Percentiles rank a stretch among this genome's conserved stretches.
Evolutionary conservation across 176 grass and related monocot genomes (phyloP).

Genomic region (Phoenix roebelenii): DNA sequence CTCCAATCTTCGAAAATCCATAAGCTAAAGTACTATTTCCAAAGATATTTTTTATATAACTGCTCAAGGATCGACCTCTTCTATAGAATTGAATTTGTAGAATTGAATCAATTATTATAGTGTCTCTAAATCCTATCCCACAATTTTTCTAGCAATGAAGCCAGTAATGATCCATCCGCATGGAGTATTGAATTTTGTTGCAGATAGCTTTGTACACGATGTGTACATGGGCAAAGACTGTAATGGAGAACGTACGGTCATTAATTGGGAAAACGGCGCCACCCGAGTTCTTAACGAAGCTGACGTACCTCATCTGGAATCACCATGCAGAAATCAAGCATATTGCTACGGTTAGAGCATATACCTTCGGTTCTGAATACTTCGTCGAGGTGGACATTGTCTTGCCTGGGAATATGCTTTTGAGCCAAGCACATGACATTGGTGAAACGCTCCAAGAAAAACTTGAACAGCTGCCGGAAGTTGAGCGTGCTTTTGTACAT

Average conservation of each 20-base stretch:
- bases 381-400: constrained; percentile 87
- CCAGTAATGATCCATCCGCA: too few species aligned
- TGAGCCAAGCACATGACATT: constrained; percentile 66
- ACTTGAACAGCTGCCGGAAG: constrained; percentile 66
- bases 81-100: too few species aligned
- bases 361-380: constrained; percentile 75
- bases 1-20: too few species aligned
- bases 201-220: constrained; percentile 84
- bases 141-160: too few species aligned
- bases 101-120: too few species aligned
- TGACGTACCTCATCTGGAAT: constrained; percentile 90
- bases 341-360: constrained; percentile 75
- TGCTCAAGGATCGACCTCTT: too few species aligned
- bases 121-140: too few species aligned
- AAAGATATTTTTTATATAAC: too few species aligned
- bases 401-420: constrained; percentile 51
- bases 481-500: constrained; percentile 77
- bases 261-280: constrained; percentile 67
- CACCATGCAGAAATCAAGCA: constrained; percentile 58
- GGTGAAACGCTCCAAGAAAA: constrained; percentile 80
- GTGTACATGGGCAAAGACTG: constrained; percentile 62
- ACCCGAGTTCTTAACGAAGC: constrained; percentile 67
- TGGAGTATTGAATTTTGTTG: background rate
- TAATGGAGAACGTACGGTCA: constrained; percentile 70
- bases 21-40: too few species aligned